phyloP scores from a whole-genome alignment of 179 eudicot species.

The Corrigiola litoralis region DNA sequence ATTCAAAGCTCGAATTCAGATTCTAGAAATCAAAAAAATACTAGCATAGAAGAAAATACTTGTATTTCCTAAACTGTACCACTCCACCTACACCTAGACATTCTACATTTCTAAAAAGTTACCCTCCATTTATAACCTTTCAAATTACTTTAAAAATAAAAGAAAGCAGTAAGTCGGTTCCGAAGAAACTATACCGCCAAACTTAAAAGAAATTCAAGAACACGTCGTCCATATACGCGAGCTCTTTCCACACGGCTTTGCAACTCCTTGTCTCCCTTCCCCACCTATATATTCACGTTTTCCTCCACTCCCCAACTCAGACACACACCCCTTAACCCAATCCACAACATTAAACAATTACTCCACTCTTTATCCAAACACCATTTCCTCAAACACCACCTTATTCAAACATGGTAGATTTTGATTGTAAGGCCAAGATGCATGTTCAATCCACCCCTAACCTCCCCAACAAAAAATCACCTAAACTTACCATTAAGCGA shows the following conservation, averaged over 20 bases:
- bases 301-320: neutral
- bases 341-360: neutral
- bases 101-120: too few species aligned
- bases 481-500: conserved; percentile 25
- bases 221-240: conserved; percentile 15
- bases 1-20: too few species aligned
- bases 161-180: too few species aligned
- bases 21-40: too few species aligned
- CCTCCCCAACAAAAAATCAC: conserved; percentile 41
- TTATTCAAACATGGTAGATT: conserved; percentile 52
- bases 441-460: conserved; percentile 33
- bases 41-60: too few species aligned
- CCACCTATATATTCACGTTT: neutral
- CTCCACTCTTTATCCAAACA: neutral
- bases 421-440: conserved; percentile 53
- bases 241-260: conserved; percentile 39
- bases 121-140: too few species aligned
- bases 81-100: too few species aligned
- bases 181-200: neutral
- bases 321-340: neutral
- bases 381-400: neutral
- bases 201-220: neutral
- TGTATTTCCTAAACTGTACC: too few species aligned
- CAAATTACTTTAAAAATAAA: too few species aligned
- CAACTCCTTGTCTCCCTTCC: neutral